Evolutionary conservation across 2,329 filamentous ascomycete species (phyloP), one percentile per base, ranked within the genome.

Genomic region (Drechmeria coniospora): DNA sequence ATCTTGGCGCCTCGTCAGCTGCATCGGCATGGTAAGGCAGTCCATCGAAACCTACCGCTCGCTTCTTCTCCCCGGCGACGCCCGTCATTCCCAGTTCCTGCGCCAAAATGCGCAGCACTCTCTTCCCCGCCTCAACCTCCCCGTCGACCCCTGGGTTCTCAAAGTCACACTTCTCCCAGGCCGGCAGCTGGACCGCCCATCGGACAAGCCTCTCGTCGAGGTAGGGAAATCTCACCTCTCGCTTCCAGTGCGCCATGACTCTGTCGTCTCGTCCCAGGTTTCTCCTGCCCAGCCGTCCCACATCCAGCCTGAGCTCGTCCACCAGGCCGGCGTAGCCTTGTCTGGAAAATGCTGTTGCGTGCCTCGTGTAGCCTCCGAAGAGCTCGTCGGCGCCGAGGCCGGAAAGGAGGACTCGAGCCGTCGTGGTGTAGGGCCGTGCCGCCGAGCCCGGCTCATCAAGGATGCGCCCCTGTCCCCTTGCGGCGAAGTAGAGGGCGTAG

Each of bases 301-400:
- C 77, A 35, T 98, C 90, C 3, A 95, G 63, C 33, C 79, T 71
- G 5, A 98, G 67, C 52, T 98, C 87, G 1, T 81, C 69, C 4
- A 86, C 56, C 2, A 98, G 65, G 0, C 77, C 81, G 0, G 54
- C 34, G 39, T 82, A 83, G 1, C 82, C 79, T 12, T 58, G 55
- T 6, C 77, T 68, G 6, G 63, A 58, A 46, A 79, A 94, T 0
- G 86, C 83, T 4, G 73, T 71, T 3, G 72, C 68, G 43, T 98
- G 90, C 6, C 92, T 74, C 8, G 73, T 74, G 48, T 98, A 98
- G 6, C 90, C 90, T 11, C 81, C 90, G 47, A 98, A 95, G 1
- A 98, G 68, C 54, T 98, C 90, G 45, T 98, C 90, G 2, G 92
- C 92, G 2, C 92, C 90, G 2, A 98, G 68, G 0, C 90, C 92